Conservation (phyloP, 805 yeast species). For the Saturnispora mendoncae region DNA sequence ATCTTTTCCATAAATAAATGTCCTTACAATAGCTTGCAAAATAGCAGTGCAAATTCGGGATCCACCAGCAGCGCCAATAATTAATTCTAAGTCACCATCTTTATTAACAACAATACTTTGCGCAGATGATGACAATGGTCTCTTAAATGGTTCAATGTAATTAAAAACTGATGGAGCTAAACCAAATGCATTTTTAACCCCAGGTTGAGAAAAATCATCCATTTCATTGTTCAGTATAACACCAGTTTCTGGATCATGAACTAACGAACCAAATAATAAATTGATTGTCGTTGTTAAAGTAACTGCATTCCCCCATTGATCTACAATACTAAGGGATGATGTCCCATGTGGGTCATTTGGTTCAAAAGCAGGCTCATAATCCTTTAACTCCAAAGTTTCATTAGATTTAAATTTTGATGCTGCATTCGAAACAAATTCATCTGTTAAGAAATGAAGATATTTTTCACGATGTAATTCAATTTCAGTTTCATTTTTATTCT, state of each 20-base stretch:
- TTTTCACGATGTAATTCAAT: conserved; percentile 27
- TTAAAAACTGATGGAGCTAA: conserved; percentile 76
- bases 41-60: conserved; percentile 77
- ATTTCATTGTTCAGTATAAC: conserved; percentile 79
- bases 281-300: conserved; percentile 85
- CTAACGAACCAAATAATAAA: conserved; percentile 70
- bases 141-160: conserved; percentile 60
- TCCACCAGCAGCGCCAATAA: conserved; percentile 94
- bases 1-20: conserved; percentile 47
- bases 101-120: conserved; percentile 57
- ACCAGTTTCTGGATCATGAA: conserved; percentile 78
- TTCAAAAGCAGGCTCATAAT: conserved; percentile 73
- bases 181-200: conserved; percentile 63
- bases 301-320: conserved; percentile 66
- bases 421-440: conserved; percentile 51
- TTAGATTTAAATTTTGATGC: conserved; percentile 42
- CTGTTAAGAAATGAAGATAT: conserved; percentile 37
- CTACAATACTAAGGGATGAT: conserved; percentile 76
- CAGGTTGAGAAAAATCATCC: conserved; percentile 87
- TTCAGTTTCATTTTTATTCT: conserved; percentile 21
- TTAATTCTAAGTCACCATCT: conserved; percentile 45
- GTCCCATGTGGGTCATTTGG: conserved; percentile 84
- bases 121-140: conserved; percentile 79
- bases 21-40: conserved; percentile 68
- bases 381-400: conserved; percentile 57